Percentiles rank a stretch among this genome's conserved stretches.
These are phyloP conservation scores for Meira miltonrushii DNA, from an alignment of 1,284 basidiomycete species.

Conservation along the genomic window DNA sequence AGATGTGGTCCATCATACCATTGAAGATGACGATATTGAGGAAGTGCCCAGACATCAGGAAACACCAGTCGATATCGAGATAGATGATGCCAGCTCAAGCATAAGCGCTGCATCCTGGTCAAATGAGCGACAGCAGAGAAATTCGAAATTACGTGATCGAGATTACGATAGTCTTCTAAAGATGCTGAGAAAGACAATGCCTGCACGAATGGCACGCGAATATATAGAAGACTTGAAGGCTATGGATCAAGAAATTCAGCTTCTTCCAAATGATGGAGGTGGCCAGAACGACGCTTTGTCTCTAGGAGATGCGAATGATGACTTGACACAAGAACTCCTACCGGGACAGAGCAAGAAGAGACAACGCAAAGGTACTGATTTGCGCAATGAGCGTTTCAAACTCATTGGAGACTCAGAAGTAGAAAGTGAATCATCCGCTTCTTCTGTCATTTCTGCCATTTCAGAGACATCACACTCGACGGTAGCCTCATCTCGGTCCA, in stretches of 20 bases:
- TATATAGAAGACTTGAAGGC: constrained; percentile 46
- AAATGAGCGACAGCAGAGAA: no score
- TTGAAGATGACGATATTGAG: constrained; percentile 2
- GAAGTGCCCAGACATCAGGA: constrained; percentile 2
- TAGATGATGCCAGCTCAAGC: no score
- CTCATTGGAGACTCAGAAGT: constrained; percentile 14
- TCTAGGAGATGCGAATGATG: not conserved
- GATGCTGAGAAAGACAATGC: constrained; percentile 48
- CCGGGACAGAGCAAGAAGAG: not conserved
- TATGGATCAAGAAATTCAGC: constrained; percentile 20
- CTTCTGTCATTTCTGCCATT: no score
- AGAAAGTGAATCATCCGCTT: constrained; percentile 3
- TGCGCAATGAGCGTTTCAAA: constrained; percentile 12
- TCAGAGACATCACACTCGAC: no score
- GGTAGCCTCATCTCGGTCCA: no score
- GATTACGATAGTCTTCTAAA: constrained; percentile 42
- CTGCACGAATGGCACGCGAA: constrained; percentile 39
- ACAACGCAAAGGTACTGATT: not conserved
- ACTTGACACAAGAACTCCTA: not conserved
- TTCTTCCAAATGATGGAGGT: no score
- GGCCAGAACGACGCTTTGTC: no score
- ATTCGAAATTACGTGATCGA: no score
- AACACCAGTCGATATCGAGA: not conserved
- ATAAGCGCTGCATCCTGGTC: no score
- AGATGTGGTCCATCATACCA: constrained; percentile 1